Conservation (phyloP, 345 rosid genomes). For the Combretum micranthum region DNA sequence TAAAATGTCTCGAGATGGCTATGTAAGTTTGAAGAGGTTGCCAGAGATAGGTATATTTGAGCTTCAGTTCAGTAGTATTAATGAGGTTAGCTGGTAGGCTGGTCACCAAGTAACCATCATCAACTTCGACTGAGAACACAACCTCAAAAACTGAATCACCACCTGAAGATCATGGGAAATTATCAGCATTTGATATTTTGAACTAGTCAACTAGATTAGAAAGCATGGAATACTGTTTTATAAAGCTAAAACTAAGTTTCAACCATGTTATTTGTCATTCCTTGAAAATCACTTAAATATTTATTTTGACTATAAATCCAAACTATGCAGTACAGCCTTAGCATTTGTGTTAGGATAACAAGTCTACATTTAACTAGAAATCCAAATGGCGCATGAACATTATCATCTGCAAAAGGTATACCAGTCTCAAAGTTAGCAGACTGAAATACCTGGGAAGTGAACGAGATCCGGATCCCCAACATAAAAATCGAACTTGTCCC, state of each 20-base stretch:
- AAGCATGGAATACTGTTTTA: too few species aligned
- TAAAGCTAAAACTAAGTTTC: too few species aligned
- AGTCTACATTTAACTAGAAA: not conserved
- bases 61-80: conserved; percentile 70
- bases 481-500: conserved; percentile 54
- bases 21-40: conserved; percentile 87
- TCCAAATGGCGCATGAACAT: not conserved
- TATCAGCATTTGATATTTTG: too few species aligned
- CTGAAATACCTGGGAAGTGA: conserved; percentile 60
- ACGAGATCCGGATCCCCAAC: conserved; percentile 79
- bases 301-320: too few species aligned
- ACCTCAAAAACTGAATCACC: conserved; percentile 45
- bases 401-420: too few species aligned
- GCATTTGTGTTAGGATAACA: too few species aligned
- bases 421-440: too few species aligned
- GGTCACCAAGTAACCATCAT: conserved; percentile 55
- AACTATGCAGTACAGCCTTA: too few species aligned
- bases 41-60: conserved; percentile 52
- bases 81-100: conserved; percentile 66
- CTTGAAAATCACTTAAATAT: too few species aligned
- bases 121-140: conserved; percentile 70
- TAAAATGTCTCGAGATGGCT: conserved; percentile 64
- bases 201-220: too few species aligned
- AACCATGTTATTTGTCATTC: too few species aligned
- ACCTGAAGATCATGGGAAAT: conserved; percentile 28